Conservation (phyloP, 495 filamentous ascomycete species). For the Tuber magnatum region DNA sequence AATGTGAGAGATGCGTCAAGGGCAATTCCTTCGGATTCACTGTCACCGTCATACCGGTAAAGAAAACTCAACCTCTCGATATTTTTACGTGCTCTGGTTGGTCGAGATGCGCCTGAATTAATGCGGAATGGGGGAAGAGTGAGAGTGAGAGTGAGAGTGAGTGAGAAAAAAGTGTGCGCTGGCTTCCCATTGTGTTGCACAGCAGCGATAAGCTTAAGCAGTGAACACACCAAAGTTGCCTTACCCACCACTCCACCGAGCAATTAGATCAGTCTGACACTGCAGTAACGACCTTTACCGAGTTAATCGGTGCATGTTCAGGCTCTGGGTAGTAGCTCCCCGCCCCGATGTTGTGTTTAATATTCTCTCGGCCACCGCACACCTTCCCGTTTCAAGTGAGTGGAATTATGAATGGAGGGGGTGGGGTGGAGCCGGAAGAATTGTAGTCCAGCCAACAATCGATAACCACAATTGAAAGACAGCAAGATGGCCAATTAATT, state of each 20-base stretch:
- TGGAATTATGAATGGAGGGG: background rate
- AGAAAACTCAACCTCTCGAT: background rate
- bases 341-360: background rate
- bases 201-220: conserved; percentile 1
- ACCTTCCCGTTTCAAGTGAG: background rate
- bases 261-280: background rate
- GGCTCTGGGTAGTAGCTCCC: background rate
- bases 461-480: background rate
- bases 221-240: background rate
- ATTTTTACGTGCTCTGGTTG: background rate
- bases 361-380: background rate
- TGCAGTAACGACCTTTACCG: background rate
- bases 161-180: background rate
- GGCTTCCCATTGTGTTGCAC: background rate
- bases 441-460: background rate
- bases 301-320: background rate
- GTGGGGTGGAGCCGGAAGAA: background rate
- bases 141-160: background rate
- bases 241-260: background rate
- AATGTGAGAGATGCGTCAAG: background rate
- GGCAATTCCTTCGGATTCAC: background rate
- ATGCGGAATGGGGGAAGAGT: background rate
- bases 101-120: background rate
- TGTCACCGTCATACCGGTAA: background rate
- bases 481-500: background rate